Percentiles rank a stretch among this genome's conserved stretches.
phyloP scores from a whole-genome alignment of 805 yeast species.

The Ogataea pini region DNA sequence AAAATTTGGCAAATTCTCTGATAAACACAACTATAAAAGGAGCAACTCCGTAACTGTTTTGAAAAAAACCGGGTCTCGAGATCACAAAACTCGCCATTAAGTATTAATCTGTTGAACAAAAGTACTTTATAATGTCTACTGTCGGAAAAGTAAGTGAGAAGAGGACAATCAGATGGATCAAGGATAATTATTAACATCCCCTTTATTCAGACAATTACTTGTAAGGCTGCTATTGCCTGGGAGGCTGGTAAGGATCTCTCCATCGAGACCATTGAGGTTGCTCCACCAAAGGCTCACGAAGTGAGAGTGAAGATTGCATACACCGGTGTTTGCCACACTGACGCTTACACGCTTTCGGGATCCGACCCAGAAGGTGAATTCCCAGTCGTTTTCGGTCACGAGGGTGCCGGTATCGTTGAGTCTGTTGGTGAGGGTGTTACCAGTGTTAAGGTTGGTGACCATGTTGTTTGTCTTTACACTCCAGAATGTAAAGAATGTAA shows the following conservation, averaged over 20 bases:
- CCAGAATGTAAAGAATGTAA: conserved; percentile 96
- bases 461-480: conserved; percentile 90
- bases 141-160: conserved; percentile 31
- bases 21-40: neutral
- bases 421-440: conserved; percentile 93
- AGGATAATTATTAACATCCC: neutral
- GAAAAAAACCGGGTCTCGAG: conserved; percentile 5
- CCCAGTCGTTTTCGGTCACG: conserved; percentile 94
- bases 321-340: conserved; percentile 98
- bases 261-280: conserved; percentile 86
- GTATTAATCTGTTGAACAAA: neutral
- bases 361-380: conserved; percentile 95
- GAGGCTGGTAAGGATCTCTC: conserved; percentile 76
- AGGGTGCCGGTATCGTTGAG: conserved; percentile 97
- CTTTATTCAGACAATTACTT: conserved; percentile 58
- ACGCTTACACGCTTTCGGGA: conserved; percentile 94
- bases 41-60: conserved; percentile 7
- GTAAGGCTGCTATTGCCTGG: conserved; percentile 98
- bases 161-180: neutral
- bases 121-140: conserved; percentile 29
- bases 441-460: conserved; percentile 87
- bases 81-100: neutral
- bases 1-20: conserved; percentile 2
- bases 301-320: conserved; percentile 85
- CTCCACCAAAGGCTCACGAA: conserved; percentile 95